These are phyloP conservation scores for Colletotrichum neosansevieriae DNA, from an alignment of 2,329 filamentous ascomycete species.

Conservation along the genomic window DNA sequence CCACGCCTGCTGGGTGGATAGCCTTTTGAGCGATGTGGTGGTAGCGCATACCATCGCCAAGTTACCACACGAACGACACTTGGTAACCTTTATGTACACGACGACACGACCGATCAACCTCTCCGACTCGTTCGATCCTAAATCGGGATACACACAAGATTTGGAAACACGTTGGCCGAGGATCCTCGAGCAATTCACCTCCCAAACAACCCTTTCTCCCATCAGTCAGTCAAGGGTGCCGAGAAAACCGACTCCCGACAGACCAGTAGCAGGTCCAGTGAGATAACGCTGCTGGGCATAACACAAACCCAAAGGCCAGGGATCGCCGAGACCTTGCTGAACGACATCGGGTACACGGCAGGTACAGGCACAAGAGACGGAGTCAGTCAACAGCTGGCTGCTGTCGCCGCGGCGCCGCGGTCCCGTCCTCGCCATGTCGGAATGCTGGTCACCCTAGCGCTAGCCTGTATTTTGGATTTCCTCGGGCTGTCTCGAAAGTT, in stretches of 20 bases:
- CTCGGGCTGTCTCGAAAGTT: conserved; percentile 15
- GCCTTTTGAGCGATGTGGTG: too few relatives aligned
- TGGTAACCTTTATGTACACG: too few relatives aligned
- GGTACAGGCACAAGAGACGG: background rate
- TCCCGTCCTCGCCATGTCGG: conserved; percentile 12
- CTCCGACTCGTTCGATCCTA: conserved; percentile 20
- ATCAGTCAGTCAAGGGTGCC: conserved; percentile 8
- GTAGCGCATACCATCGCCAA: too few relatives aligned
- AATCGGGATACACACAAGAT: conserved; percentile 11
- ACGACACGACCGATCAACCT: conserved; percentile 12
- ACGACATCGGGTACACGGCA: conserved; percentile 32
- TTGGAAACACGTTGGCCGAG: conserved; percentile 3
- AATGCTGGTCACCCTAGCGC: conserved; percentile 1
- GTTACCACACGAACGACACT: too few relatives aligned
- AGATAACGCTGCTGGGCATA: conserved; percentile 2
- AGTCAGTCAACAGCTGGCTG: conserved; percentile 8
- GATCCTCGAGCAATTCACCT: too few relatives aligned
- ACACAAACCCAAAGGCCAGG: conserved; percentile 16
- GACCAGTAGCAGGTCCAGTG: background rate
- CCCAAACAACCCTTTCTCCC: background rate
- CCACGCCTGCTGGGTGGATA: too few relatives aligned
- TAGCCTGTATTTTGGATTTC: conserved; percentile 11
- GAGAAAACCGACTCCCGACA: conserved; percentile 18
- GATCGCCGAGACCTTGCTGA: conserved; percentile 22
- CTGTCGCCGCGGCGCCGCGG: conserved; percentile 10